Evolutionary conservation across 768 basidiomycete species (phyloP).

Genomic region (Lactifluus echinatus): DNA sequence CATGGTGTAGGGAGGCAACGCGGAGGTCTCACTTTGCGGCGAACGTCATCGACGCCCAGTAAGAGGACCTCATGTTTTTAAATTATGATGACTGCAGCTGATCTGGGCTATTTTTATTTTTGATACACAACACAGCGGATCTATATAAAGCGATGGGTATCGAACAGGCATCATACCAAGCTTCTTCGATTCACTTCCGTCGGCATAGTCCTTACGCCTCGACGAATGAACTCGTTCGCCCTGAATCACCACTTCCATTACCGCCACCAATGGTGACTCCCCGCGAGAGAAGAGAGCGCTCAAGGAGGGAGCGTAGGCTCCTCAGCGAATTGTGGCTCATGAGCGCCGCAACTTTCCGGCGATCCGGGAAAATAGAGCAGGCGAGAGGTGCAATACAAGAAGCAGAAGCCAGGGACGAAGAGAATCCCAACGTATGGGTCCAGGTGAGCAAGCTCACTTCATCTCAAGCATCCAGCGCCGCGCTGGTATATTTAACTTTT

Average conservation of each 20-base stretch:
- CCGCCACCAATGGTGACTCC: slow-evolving; percentile 27
- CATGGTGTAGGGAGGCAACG: slow-evolving; percentile 54
- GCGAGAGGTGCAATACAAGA: slow-evolving; percentile 88
- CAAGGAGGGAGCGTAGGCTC: slow-evolving; percentile 51
- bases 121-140: slow-evolving; percentile 9
- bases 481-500: too few relatives aligned
- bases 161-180: slow-evolving; percentile 52
- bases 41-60: slow-evolving; percentile 67
- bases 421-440: slow-evolving; percentile 88
- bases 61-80: slow-evolving; percentile 15
- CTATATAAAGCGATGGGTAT: slow-evolving; percentile 7
- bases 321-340: slow-evolving; percentile 88
- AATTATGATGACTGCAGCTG: not conserved
- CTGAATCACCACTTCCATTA: slow-evolving; percentile 34
- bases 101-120: not conserved
- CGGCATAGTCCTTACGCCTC: slow-evolving; percentile 34
- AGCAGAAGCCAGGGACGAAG: slow-evolving; percentile 82
- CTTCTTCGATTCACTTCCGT: slow-evolving; percentile 78
- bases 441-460: slow-evolving; percentile 48
- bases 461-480: not conserved
- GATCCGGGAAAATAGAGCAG: slow-evolving; percentile 85
- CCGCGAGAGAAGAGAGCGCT: slow-evolving; percentile 28
- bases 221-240: slow-evolving; percentile 25
- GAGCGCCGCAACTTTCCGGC: slow-evolving; percentile 88
- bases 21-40: slow-evolving; percentile 35